phyloP scores from a whole-genome alignment of 2,329 filamentous ascomycete genomes.

The Fusarium oxysporum region DNA sequence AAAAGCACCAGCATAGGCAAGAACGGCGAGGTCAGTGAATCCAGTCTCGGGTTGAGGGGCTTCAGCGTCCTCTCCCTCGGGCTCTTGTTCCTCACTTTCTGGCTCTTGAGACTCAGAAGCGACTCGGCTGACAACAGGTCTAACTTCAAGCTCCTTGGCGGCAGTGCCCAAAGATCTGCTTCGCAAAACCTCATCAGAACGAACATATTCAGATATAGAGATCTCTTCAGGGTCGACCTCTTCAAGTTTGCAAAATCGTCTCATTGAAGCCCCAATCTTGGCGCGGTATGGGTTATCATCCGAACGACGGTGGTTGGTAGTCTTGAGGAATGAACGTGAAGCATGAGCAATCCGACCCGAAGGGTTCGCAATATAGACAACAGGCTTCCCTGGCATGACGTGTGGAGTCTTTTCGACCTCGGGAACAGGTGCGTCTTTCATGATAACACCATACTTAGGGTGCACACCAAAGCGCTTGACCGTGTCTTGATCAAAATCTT shows the following conservation, averaged over 20 bases:
- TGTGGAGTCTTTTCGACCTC: conserved; percentile 54
- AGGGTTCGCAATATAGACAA: conserved; percentile 62
- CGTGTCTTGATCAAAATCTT: conserved; percentile 63
- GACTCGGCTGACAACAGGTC: conserved; percentile 45
- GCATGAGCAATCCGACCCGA: conserved; percentile 61
- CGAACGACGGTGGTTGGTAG: conserved; percentile 50
- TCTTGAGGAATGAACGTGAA: conserved; percentile 57
- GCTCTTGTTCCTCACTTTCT: conserved; percentile 40
- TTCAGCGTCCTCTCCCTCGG: conserved; percentile 37
- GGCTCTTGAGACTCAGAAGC: conserved; percentile 46
- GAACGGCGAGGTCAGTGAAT: conserved; percentile 47
- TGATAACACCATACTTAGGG: conserved; percentile 64
- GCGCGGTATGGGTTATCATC: conserved; percentile 50
- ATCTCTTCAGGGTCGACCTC: conserved; percentile 51
- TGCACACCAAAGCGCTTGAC: conserved; percentile 64
- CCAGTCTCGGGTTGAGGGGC: conserved; percentile 40
- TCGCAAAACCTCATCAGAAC: conserved; percentile 50
- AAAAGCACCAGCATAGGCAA: conserved; percentile 50
- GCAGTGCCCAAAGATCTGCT: conserved; percentile 53
- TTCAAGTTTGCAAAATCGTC: conserved; percentile 53
- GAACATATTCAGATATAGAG: conserved; percentile 49
- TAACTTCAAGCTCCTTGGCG: conserved; percentile 48
- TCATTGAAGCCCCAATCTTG: conserved; percentile 51
- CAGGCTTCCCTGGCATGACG: conserved; percentile 59
- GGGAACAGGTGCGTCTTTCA: conserved; percentile 61